Conservation (phyloP, 2,329 filamentous ascomycete genomes). For the Calycina herbarum region DNA sequence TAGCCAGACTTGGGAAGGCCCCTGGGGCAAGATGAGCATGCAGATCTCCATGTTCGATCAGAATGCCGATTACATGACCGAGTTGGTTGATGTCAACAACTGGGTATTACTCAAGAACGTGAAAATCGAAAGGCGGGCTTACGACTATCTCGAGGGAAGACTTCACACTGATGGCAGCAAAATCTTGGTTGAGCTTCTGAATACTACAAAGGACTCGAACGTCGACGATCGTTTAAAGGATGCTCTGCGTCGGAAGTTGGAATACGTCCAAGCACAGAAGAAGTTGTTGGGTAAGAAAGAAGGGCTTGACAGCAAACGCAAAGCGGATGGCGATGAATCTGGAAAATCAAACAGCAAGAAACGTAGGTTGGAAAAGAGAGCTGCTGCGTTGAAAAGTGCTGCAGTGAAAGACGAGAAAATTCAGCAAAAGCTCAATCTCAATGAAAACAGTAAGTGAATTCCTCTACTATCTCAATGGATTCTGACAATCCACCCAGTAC, state of each 20-base stretch:
- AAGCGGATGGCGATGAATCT: constrained; percentile 19
- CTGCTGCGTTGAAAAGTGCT: constrained; percentile 31
- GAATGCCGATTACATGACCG: constrained; percentile 60
- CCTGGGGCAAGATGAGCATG: constrained; percentile 70
- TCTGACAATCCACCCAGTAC: constrained; percentile 41
- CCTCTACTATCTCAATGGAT: not conserved
- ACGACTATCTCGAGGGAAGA: constrained; percentile 65
- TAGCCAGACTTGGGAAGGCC: constrained; percentile 68
- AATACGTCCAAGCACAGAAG: constrained; percentile 42
- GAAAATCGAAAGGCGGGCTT: constrained; percentile 58
- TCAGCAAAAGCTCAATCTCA: constrained; percentile 29
- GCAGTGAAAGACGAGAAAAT: constrained; percentile 37
- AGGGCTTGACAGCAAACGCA: constrained; percentile 35
- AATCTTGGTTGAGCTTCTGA: constrained; percentile 58
- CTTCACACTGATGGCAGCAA: constrained; percentile 64
- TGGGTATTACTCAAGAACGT: constrained; percentile 72
- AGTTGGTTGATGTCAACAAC: constrained; percentile 55
- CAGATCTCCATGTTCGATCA: constrained; percentile 70
- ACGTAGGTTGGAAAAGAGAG: constrained; percentile 35
- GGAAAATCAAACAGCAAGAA: constrained; percentile 25
- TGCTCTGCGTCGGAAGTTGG: constrained; percentile 59
- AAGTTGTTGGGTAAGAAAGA: constrained; percentile 41
- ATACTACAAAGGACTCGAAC: constrained; percentile 43
- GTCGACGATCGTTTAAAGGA: constrained; percentile 53
- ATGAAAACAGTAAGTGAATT: constrained; percentile 39